A percentile compares a stretch with the other conserved stretches of the same genome.
phyloP scores from a whole-genome alignment of 257 asterid species.

The Solanum virginianum region DNA sequence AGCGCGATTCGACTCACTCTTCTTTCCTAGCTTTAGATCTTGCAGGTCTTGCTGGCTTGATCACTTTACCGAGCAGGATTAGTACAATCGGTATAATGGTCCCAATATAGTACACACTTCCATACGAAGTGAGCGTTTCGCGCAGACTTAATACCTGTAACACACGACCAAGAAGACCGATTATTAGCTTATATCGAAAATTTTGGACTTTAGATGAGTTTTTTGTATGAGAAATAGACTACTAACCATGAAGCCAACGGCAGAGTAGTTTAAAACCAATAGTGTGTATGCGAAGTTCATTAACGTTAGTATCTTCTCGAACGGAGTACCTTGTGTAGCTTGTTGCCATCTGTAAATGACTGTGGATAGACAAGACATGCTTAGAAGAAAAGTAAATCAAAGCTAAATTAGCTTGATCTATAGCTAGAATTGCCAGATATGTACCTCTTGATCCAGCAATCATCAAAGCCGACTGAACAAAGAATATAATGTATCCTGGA shows the following conservation, averaged over 20 bases:
- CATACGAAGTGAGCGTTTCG: constrained; percentile 60
- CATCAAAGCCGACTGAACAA: constrained; percentile 70
- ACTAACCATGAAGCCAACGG: constrained; percentile 82
- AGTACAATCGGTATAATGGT: constrained; percentile 53
- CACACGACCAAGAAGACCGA: background rate
- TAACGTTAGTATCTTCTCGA: constrained; percentile 35
- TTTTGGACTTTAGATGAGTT: background rate
- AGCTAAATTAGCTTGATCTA: background rate
- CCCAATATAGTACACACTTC: constrained; percentile 76
- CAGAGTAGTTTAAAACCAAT: constrained; percentile 69
- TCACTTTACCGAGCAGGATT: constrained; percentile 53
- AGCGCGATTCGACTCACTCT: constrained; percentile 23
- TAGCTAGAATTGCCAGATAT: background rate
- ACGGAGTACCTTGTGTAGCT: constrained; percentile 29
- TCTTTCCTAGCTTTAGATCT: constrained; percentile 64
- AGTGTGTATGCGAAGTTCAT: constrained; percentile 61
- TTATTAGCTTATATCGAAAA: background rate
- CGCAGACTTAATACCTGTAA: constrained; percentile 67
- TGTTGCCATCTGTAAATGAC: constrained; percentile 69
- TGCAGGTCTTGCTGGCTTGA: constrained; percentile 65
- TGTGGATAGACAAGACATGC: constrained; percentile 20
- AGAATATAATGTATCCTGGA: constrained; percentile 89
- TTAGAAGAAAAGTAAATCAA: constrained; percentile 3
- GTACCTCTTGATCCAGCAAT: constrained; percentile 93
- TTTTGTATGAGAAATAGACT: background rate